Evolutionary conservation across 163 green algal genomes (phyloP).

Genomic region (Trebouxiophyceae sp.): DNA sequence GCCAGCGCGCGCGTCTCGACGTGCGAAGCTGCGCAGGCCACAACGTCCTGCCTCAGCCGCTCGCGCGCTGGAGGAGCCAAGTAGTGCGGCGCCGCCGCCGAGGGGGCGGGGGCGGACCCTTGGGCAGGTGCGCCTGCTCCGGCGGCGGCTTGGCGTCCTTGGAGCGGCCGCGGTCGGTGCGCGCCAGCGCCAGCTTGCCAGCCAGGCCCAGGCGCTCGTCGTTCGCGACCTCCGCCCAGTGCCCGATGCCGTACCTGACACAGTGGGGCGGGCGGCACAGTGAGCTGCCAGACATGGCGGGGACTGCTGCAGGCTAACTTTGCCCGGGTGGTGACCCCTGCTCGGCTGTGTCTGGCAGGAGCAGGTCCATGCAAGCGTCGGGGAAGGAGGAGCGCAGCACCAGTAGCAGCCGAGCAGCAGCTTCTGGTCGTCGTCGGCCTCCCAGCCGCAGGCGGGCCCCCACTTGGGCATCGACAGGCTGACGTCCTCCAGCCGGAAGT

Average conservation of each 20-base stretch:
- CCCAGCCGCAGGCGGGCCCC: slow-evolving; percentile 64
- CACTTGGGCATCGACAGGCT: slow-evolving; percentile 56
- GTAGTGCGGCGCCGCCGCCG: no score
- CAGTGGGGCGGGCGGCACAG: neutral
- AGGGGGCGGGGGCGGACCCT: no score
- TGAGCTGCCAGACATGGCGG: no score
- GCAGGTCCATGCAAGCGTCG: no score
- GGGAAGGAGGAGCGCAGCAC: no score
- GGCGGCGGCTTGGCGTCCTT: slow-evolving; percentile 4
- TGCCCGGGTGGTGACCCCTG: no score
- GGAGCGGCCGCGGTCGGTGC: slow-evolving; percentile 6
- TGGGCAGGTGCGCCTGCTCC: slow-evolving; percentile 14
- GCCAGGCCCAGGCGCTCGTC: slow-evolving; percentile 61
- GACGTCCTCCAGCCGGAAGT: slow-evolving; percentile 14
- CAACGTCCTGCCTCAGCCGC: no score
- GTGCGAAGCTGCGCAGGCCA: slow-evolving; percentile 58
- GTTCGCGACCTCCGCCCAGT: slow-evolving; percentile 48
- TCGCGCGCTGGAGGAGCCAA: no score
- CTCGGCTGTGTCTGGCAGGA: no score
- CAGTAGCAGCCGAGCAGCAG: slow-evolving; percentile 72
- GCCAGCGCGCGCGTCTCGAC: slow-evolving; percentile 66
- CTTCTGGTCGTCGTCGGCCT: slow-evolving; percentile 60
- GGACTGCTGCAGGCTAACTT: no score
- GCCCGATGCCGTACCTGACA: slow-evolving; percentile 27
- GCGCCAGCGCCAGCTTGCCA: slow-evolving; percentile 52